Evolutionary conservation across 202 grass and related monocot species (phyloP).

Genomic region (Alloteropsis angusta): DNA sequence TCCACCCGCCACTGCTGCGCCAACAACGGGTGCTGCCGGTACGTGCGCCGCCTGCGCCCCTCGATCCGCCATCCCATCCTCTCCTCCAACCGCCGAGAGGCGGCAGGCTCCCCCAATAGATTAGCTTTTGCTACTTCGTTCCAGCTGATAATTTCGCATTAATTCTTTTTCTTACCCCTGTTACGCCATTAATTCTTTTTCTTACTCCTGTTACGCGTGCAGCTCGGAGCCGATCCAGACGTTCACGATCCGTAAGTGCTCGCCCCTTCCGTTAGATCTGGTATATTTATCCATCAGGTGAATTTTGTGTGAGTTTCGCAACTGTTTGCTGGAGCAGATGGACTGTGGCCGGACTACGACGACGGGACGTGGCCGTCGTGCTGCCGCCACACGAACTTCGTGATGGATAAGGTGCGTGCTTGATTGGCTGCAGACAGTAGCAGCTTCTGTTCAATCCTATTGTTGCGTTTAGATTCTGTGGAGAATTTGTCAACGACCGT

Average conservation of each 20-base stretch:
- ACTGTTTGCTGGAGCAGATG: slow-evolving; percentile 36
- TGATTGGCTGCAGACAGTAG: neutral
- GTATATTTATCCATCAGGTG: neutral
- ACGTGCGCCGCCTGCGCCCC: neutral
- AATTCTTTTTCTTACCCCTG: too few relatives aligned
- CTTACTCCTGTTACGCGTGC: too few relatives aligned
- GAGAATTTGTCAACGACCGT: neutral
- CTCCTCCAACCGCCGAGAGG: neutral
- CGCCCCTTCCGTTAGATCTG: neutral
- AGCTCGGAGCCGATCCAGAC: slow-evolving; percentile 37
- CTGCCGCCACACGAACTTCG: slow-evolving; percentile 57
- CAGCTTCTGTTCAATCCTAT: neutral
- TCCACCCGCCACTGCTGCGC: slow-evolving; percentile 54
- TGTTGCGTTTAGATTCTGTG: neutral
- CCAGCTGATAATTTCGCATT: too few relatives aligned
- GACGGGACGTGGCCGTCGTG: slow-evolving; percentile 85
- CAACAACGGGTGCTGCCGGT: slow-evolving; percentile 60
- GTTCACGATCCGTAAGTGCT: slow-evolving; percentile 69
- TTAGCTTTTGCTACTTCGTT: neutral
- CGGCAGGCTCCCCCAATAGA: neutral
- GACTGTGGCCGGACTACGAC: slow-evolving; percentile 87
- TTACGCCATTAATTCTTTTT: too few relatives aligned
- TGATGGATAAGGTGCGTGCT: slow-evolving; percentile 69
- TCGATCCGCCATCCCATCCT: neutral
- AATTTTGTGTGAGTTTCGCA: neutral